Evolutionary conservation across 1,284 basidiomycete species (phyloP), one percentile per base, ranked within the genome.

Genomic region (Trametes sp.): DNA sequence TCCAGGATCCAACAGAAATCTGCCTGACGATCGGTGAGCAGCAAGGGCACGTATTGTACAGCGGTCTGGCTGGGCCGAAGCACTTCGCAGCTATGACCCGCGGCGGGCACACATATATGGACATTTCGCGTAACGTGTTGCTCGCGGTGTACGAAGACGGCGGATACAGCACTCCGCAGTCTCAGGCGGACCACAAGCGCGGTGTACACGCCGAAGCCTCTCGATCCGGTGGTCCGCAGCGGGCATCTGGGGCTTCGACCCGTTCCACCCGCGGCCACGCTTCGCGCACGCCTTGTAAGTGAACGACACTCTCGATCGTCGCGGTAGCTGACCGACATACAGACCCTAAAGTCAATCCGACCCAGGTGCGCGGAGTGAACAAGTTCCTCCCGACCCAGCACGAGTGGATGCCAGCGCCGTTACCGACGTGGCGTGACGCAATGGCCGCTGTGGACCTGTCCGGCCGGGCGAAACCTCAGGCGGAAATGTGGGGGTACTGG

Each of bases 401-500:
- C 44, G 48, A 35, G 6, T 63, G 57, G 57, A 63, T 63, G 62
- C 62, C 62, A 8, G 33, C 36, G 1, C 16, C 48, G 3, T 23
- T 63, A 3, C 2, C 41, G 2, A 24, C 35, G 2, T 59, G 62
- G 57, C n/a, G 23, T 2, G 7, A 48, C 0, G 57, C 57, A 0
- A 31, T 63, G 36, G 8, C 21, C 1, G 29, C 35, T 3, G 55
- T 54, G 16, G 52, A 54, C 45, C 51, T 42, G 4, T 29, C 24
- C 2, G 42, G 24, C 11, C 45, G 52, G 1, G 11, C 35, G 1
- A 21, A 42, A 23, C 41, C 41, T 7, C 41, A 23, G 21, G 3
- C 41, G 3, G 16, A 55, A 2, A n/a, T 52, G 7, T 62, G 61
- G 61, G 61, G 61, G 0, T 57, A 62, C 53, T 62, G 61, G 61